A percentile compares a stretch with the other conserved stretches of the same genome.
These are phyloP conservation scores for Apiospora aurea DNA, from an alignment of 2,329 filamentous ascomycete species.

Conservation along the genomic window DNA sequence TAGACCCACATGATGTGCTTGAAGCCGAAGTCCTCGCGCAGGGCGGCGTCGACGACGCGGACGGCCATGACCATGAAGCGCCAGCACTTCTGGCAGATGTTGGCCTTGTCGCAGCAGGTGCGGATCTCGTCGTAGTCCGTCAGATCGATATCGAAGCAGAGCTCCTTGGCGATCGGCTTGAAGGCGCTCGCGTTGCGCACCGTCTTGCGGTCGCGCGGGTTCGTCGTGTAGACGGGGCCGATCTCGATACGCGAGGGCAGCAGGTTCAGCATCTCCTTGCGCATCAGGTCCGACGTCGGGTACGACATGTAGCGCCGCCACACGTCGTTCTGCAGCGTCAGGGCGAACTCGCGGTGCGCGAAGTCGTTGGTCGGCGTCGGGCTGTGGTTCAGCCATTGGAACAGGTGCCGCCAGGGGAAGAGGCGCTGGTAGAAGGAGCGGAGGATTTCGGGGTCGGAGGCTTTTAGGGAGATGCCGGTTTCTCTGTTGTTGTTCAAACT, in stretches of 20 bases:
- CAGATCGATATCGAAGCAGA: slow-evolving; percentile 99
- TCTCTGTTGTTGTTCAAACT: slow-evolving; percentile 37
- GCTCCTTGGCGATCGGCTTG: slow-evolving; percentile 86
- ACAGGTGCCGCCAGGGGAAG: slow-evolving; percentile 92
- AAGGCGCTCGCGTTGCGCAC: slow-evolving; percentile 83
- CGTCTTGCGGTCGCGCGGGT: slow-evolving; percentile 91
- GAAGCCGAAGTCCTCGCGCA: slow-evolving; percentile 96
- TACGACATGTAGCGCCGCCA: slow-evolving; percentile 90
- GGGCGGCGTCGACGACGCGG: slow-evolving; percentile 85
- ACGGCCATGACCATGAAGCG: slow-evolving; percentile 98
- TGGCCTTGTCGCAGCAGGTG: slow-evolving; percentile 92
- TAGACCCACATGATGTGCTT: slow-evolving; percentile 98
- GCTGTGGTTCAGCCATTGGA: slow-evolving; percentile 97
- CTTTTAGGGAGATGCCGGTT: slow-evolving; percentile 47
- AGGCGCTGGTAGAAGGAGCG: slow-evolving; percentile 93
- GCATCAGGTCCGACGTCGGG: slow-evolving; percentile 67
- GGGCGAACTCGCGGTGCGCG: slow-evolving; percentile 91
- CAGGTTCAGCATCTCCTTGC: slow-evolving; percentile 87
- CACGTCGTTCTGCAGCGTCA: slow-evolving; percentile 90
- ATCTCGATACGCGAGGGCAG: slow-evolving; percentile 97
- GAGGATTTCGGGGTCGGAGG: slow-evolving; percentile 84
- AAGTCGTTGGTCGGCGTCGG: slow-evolving; percentile 88
- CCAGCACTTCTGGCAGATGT: slow-evolving; percentile 96
- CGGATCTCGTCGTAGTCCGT: slow-evolving; percentile 98
- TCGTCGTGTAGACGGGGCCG: slow-evolving; percentile 93